These are phyloP conservation scores for Stentor roeselii DNA, from an alignment of 73 alveolate genomes.

Conservation along the genomic window DNA sequence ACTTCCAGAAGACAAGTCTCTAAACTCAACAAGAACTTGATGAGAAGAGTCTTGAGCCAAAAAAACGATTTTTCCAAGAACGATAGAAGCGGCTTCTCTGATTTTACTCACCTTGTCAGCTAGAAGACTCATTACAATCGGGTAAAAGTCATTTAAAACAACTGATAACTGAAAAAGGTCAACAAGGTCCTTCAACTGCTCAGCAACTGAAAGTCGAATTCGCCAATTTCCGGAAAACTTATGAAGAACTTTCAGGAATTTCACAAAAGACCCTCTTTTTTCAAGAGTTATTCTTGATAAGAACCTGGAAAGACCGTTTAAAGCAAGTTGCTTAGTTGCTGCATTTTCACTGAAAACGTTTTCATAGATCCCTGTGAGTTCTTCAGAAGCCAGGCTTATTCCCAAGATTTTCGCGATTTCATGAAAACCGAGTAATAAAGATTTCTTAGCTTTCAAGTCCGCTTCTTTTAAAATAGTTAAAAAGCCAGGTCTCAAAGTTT, in stretches of 20 bases:
- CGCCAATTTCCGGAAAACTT: conserved; percentile 2
- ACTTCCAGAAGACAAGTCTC: neutral
- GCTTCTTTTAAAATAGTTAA: neutral
- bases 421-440: neutral
- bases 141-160: neutral
- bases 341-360: neutral
- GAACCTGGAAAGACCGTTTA: neutral
- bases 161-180: neutral
- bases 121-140: neutral
- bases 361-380: neutral
- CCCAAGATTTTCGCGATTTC: conserved; percentile 7
- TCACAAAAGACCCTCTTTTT: neutral
- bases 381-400: neutral
- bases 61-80: neutral
- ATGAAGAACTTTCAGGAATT: neutral
- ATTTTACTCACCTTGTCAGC: neutral
- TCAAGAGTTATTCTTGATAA: neutral
- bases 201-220: neutral
- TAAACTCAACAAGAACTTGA: neutral
- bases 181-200: neutral
- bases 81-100: neutral
- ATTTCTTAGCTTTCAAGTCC: neutral
- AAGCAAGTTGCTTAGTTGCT: neutral
- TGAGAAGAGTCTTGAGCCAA: neutral
- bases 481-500: conserved; percentile 30